phyloP scores from a whole-genome alignment of 768 basidiomycete genomes.

The Lentinula edodes region DNA sequence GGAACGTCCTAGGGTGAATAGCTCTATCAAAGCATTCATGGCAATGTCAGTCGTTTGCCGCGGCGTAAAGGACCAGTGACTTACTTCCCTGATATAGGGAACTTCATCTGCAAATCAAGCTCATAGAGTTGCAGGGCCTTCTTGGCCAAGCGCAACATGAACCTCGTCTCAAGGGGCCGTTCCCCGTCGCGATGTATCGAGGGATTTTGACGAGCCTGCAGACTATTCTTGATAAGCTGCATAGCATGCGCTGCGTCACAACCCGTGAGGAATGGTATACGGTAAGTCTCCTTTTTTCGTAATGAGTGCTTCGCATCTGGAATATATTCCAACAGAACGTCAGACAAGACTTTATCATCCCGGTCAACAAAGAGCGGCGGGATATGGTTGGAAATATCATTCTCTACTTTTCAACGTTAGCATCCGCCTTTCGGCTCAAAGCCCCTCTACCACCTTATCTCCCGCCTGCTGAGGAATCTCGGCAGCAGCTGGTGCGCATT shows the following conservation, averaged over 20 bases:
- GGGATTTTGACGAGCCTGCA: slow-evolving; percentile 78
- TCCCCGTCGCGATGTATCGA: slow-evolving; percentile 82
- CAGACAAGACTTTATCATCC: slow-evolving; percentile 80
- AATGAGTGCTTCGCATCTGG: neutral
- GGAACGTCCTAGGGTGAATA: slow-evolving; percentile 34
- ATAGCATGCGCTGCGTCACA: slow-evolving; percentile 97
- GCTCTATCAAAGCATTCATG: slow-evolving; percentile 84
- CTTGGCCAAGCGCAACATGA: slow-evolving; percentile 88
- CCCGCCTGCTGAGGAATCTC: slow-evolving; percentile 84
- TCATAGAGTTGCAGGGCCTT: slow-evolving; percentile 82
- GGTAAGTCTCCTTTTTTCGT: slow-evolving; percentile 25
- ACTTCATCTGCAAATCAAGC: slow-evolving; percentile 85
- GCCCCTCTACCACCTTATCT: slow-evolving; percentile 95
- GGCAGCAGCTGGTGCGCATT: slow-evolving; percentile 62
- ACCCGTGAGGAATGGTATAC: slow-evolving; percentile 93
- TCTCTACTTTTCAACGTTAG: slow-evolving; percentile 77
- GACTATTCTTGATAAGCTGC: slow-evolving; percentile 81
- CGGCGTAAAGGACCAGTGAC: neutral
- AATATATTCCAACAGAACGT: slow-evolving; percentile 51
- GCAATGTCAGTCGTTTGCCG: slow-evolving; percentile 54
- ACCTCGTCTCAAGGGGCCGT: slow-evolving; percentile 92
- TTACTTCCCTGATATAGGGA: slow-evolving; percentile 53
- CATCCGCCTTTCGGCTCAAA: slow-evolving; percentile 77
- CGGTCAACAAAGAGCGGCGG: slow-evolving; percentile 82
- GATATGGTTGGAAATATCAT: slow-evolving; percentile 97